Conservation (phyloP, 148 eudicot genomes). For the Camellia sinensis region DNA sequence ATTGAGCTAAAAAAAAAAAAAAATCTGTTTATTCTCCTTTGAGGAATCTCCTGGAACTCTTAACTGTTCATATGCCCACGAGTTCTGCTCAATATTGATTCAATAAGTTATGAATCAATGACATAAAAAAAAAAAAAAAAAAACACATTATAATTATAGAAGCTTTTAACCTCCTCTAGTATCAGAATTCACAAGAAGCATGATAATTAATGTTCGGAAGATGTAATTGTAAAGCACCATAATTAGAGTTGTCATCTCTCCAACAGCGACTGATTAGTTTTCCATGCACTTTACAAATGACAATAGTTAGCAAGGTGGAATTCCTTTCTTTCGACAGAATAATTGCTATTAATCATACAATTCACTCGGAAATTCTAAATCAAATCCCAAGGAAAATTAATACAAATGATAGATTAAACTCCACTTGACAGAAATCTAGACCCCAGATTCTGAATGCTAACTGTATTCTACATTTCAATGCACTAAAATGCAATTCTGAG, state of each 20-base stretch:
- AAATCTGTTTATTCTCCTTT: not conserved
- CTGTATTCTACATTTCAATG: not conserved
- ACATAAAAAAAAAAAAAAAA: not conserved
- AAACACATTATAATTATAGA: not conserved
- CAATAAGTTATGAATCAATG: not conserved
- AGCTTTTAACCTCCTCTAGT: not conserved
- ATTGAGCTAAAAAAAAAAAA: not conserved
- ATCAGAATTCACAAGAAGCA: not conserved
- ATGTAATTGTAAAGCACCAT: not conserved
- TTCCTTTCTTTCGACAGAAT: too few species aligned
- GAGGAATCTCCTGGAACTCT: not conserved
- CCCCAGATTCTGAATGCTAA: not conserved
- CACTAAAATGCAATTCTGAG: not conserved
- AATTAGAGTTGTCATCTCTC: not conserved
- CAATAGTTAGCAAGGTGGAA: too few species aligned
- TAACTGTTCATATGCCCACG: not conserved
- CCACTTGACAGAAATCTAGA: not conserved
- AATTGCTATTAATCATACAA: too few species aligned
- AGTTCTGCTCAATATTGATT: not conserved
- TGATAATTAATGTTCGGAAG: not conserved
- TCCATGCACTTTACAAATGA: not conserved
- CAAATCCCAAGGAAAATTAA: too few species aligned
- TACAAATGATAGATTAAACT: not conserved
- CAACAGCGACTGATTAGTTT: not conserved
- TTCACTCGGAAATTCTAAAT: too few species aligned